Evolutionary conservation across 345 rosid species (phyloP).

Genomic region (Rhodamnia argentea): DNA sequence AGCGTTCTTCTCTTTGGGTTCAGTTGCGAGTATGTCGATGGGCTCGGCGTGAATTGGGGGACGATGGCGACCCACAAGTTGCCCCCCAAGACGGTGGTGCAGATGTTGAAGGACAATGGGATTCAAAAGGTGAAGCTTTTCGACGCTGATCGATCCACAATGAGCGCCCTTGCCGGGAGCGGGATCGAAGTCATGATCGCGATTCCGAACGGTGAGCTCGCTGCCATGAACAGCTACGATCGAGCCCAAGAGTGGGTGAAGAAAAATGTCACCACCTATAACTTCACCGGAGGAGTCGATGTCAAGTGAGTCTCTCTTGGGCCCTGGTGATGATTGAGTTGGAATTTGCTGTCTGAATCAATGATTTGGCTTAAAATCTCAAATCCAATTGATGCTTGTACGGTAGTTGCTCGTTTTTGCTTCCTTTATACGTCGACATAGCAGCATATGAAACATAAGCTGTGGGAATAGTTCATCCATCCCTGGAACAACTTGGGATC

Average conservation of each 20-base stretch:
- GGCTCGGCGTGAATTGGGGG: constrained; percentile 36
- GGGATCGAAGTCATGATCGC: constrained; percentile 40
- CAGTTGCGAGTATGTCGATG: neutral
- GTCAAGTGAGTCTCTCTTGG: constrained; percentile 1
- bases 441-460: neutral
- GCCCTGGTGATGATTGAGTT: neutral
- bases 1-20: neutral
- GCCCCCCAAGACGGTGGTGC: constrained; percentile 20
- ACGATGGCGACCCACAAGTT: constrained; percentile 25
- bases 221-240: neutral
- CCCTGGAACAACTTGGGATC: neutral
- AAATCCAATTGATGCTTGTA: neutral
- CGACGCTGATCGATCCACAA: constrained; percentile 18
- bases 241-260: constrained; percentile 12
- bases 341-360: neutral
- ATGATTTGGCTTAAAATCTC: neutral
- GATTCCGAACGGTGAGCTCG: constrained; percentile 8
- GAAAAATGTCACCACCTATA: constrained; percentile 4
- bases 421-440: neutral
- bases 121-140: constrained; percentile 27
- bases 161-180: constrained; percentile 25
- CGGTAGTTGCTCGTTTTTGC: neutral
- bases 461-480: neutral
- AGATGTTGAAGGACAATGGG: constrained; percentile 29
- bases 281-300: constrained; percentile 8